Percentiles rank a stretch among this genome's conserved stretches.
Evolutionary conservation across 2,329 filamentous ascomycete genomes (phyloP).

Genomic region (Nothopassalora personata): DNA sequence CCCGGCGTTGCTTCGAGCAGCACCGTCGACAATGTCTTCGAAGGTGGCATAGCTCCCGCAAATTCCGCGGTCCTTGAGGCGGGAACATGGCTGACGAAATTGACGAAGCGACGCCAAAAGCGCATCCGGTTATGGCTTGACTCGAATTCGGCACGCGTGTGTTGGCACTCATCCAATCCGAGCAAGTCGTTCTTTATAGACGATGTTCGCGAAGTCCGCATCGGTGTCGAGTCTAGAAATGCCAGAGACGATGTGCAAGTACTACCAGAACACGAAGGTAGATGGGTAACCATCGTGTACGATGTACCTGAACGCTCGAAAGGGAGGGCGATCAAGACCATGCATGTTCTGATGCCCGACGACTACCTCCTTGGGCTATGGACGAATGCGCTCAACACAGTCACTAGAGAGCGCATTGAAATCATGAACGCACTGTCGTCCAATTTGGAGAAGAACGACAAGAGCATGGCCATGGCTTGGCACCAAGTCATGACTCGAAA

Average conservation of each 20-base stretch:
- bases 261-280: slow-evolving; percentile 59
- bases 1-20: slow-evolving; percentile 30
- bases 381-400: slow-evolving; percentile 76
- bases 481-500: slow-evolving; percentile 72
- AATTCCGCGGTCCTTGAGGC: slow-evolving; percentile 71
- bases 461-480: slow-evolving; percentile 64
- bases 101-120: slow-evolving; percentile 75
- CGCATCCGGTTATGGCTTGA: slow-evolving; percentile 74
- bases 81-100: slow-evolving; percentile 72
- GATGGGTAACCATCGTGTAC: slow-evolving; percentile 90
- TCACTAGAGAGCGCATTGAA: slow-evolving; percentile 80
- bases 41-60: slow-evolving; percentile 58
- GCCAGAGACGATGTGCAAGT: slow-evolving; percentile 80
- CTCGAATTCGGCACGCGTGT: slow-evolving; percentile 76
- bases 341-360: slow-evolving; percentile 80
- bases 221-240: slow-evolving; percentile 76
- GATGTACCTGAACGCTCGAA: slow-evolving; percentile 71
- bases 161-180: slow-evolving; percentile 74
- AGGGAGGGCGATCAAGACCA: slow-evolving; percentile 63
- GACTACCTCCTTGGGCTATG: slow-evolving; percentile 68
- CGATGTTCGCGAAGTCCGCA: slow-evolving; percentile 85
- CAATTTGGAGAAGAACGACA: slow-evolving; percentile 67
- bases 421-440: slow-evolving; percentile 85
- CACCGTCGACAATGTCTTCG: slow-evolving; percentile 29
- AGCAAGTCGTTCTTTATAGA: slow-evolving; percentile 89